Evolutionary conservation across 306 rosid genomes (phyloP), one percentile per base, ranked within the genome.

Genomic region (Sicyos baderoa): DNA sequence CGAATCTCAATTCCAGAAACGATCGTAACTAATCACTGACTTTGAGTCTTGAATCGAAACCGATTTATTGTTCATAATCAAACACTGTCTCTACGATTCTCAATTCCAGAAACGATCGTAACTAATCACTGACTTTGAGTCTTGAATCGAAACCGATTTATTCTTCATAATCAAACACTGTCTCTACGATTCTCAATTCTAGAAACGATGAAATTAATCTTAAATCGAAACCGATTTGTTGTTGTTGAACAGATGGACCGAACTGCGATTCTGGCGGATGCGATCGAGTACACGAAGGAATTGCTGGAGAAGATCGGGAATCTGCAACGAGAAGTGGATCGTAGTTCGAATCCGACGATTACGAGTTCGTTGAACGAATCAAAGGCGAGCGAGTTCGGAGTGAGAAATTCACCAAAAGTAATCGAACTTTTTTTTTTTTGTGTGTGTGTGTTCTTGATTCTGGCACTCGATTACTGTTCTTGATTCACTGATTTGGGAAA

Each of bases 221-320:
- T n/a, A n/a, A n/a, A n/a, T n/a, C n/a, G n/a, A 29, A 29, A 29
- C 35, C 35, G 35, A 29, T 29, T 29, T 29, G 35, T 29, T 69
- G 27, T 29, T 29, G 4, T 29, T 69, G 27, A 18, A 71, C 74
- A 92, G 98, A 93, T 93, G 97, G 97, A 93, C 64, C 84, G 98
- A 82, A 89, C 98, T n/a, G 86, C 98, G 18, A 93, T 88, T 70
- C 88, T 93, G 22, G 96, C 97, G 58, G 98, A 93, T 78, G 87
- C 98, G 14, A 93, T 93, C 59, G 95, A 89, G 72, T 93, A 93
- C 85, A 86, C 88, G 96, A 93, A 89, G 76, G 98, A 89, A 42
- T 92, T 93, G 54, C 67, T 88, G 14, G 97, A 86, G 76, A 86
- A 86, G 78, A 88, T 93, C 73, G 84, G 84, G 70, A 82, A 77